These are phyloP conservation scores for Vigna radiata DNA, from an alignment of 306 rosid genomes.

Conservation along the genomic window DNA sequence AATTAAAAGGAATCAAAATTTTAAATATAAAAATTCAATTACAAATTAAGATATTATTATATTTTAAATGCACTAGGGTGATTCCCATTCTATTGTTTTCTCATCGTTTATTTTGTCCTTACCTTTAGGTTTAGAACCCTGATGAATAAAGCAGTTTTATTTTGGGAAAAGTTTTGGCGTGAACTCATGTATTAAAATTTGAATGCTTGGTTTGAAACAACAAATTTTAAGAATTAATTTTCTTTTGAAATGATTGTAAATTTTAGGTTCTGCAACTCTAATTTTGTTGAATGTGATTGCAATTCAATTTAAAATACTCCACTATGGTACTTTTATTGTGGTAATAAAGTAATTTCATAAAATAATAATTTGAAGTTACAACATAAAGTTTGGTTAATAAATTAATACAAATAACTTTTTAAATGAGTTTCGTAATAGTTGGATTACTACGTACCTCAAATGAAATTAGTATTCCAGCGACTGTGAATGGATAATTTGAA, in stretches of 20 bases:
- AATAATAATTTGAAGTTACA: not conserved
- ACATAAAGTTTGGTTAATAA: not conserved
- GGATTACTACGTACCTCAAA: too few species aligned
- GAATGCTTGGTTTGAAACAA: not conserved
- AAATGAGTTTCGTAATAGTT: too few species aligned
- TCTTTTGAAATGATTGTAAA: slow-evolving; percentile 12
- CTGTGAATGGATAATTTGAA: too few species aligned
- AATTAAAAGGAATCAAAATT: too few species aligned
- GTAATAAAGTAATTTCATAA: too few species aligned
- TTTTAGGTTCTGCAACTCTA: slow-evolving; percentile 2
- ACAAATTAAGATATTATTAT: too few species aligned
- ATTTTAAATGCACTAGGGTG: too few species aligned
- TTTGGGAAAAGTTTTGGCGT: not conserved
- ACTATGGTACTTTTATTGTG: not conserved
- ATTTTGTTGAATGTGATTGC: not conserved
- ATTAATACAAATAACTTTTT: not conserved
- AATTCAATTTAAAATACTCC: not conserved
- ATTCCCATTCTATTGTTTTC: too few species aligned
- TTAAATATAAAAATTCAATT: too few species aligned
- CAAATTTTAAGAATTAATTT: not conserved
- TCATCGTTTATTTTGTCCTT: slow-evolving; percentile 25
- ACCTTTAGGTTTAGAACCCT: not conserved
- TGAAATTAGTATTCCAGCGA: too few species aligned
- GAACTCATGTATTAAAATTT: not conserved
- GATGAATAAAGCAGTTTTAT: slow-evolving; percentile 10